These are phyloP conservation scores for Dendrobium officinale DNA, from an alignment of 106 monocot species.

Conservation along the genomic window DNA sequence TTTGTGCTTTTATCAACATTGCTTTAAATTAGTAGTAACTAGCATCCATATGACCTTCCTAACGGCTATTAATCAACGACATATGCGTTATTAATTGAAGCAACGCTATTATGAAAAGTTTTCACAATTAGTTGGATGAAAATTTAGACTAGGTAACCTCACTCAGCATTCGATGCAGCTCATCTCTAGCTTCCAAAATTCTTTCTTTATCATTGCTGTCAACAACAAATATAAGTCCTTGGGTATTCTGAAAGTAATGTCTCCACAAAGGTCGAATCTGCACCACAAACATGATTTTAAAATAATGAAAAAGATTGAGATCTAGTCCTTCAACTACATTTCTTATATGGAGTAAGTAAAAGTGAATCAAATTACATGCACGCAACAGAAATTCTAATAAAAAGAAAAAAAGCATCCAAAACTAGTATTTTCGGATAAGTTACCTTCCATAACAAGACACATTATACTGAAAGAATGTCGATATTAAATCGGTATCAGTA, in stretches of 20 bases:
- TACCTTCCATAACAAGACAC: background rate
- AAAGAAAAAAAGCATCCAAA: background rate
- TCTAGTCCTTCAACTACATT: background rate
- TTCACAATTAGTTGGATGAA: background rate
- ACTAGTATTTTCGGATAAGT: background rate
- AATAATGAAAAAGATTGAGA: background rate
- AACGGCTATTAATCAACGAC: too few species aligned
- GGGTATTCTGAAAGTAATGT: conserved; percentile 28
- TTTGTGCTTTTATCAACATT: too few species aligned
- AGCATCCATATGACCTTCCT: too few species aligned
- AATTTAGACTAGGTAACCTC: conserved; percentile 9
- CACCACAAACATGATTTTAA: conserved; percentile 1
- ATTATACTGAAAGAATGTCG: background rate
- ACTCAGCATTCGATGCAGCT: conserved; percentile 23
- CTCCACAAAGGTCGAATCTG: conserved; percentile 30
- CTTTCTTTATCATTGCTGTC: conserved; percentile 30
- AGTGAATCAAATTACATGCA: background rate
- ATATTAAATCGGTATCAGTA: background rate
- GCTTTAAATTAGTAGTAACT: too few species aligned
- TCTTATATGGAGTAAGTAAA: background rate
- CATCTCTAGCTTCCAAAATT: conserved; percentile 21
- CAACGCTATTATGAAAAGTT: background rate
- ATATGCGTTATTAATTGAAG: too few species aligned
- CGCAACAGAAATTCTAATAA: background rate
- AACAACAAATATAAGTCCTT: conserved; percentile 23